Base-by-base conservation (phyloP, 176 grass and related monocot species). In the Cenchrus americanus region DNA sequence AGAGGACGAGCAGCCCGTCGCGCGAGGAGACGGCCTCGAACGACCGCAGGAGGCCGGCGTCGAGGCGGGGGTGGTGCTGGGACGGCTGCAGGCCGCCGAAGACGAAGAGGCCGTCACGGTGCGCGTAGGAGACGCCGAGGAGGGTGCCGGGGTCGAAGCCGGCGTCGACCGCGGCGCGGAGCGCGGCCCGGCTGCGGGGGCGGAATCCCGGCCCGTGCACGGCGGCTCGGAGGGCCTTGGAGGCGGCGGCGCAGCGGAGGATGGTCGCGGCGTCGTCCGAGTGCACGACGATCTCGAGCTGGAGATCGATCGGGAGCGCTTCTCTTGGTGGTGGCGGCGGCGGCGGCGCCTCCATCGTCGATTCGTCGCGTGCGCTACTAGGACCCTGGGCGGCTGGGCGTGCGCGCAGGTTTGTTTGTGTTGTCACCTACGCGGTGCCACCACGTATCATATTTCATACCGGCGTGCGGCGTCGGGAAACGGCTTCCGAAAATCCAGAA, bases 171-270 rank as follows among this genome's bases (percentile, higher is more conserved):
- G 18, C 18, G 53, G 6, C 53, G 52, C 15, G 53, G 1, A 55
- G 53, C 5, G 53, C 53, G 5, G 17, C 1, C 53, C 1, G 53
- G 53, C 6, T 1, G 53, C 53, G 53, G 24, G 26, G 66, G 5
- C 19, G 66, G 76, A 74, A 86, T 4, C 14, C 49, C 2, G 41
- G 13, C 47, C 72, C 61, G 70, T 67, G 60, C 69, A 86, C 58
- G 67, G 50, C 37, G 8, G 17, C 8, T 40, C 50, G 85, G 61
- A 87, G 69, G 3, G 18, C 19, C 40, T 87, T 81, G 59, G 19
- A 34, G 40, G 40, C 18, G 17, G 78, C 48, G 22, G 78, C 78
- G 61, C 60, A 67, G 40, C 70, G 70, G 24, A 87, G 1, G 61
- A 87, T 8, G 50, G 61, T 40, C 0, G 27, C 18, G 41, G 24